A percentile compares a stretch with the other conserved stretches of the same genome.
Conservation (phyloP, 2,329 filamentous ascomycete species). For the Clarireedia monteithiana region DNA sequence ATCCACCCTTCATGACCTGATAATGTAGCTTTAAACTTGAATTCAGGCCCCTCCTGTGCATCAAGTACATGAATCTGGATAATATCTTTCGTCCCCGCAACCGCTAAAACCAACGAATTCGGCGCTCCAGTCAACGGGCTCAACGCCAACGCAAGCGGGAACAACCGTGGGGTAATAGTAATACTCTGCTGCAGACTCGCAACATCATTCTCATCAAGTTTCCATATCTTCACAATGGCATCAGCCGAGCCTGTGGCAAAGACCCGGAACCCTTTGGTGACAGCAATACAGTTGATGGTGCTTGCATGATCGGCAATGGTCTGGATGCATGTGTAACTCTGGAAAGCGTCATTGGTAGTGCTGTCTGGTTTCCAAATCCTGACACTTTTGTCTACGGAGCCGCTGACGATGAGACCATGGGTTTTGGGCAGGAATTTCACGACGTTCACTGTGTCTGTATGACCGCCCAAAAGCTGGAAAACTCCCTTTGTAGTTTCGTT, state of each 20-base stretch:
- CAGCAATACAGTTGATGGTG: slow-evolving; percentile 63
- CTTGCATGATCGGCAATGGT: slow-evolving; percentile 56
- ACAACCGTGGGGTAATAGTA: slow-evolving; percentile 66
- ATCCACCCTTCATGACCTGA: slow-evolving; percentile 94
- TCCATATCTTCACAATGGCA: slow-evolving; percentile 65
- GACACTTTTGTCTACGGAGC: slow-evolving; percentile 72
- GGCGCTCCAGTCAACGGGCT: slow-evolving; percentile 44
- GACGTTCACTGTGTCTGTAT: slow-evolving; percentile 73
- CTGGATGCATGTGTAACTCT: slow-evolving; percentile 36
- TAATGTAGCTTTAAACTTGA: slow-evolving; percentile 68
- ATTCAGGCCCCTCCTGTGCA: slow-evolving; percentile 37
- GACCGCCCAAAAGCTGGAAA: slow-evolving; percentile 60
- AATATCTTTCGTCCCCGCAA: slow-evolving; percentile 75
- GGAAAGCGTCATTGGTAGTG: slow-evolving; percentile 19
- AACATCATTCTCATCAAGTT: slow-evolving; percentile 38
- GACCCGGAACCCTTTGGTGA: slow-evolving; percentile 29
- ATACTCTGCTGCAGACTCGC: slow-evolving; percentile 61
- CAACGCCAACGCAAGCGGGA: slow-evolving; percentile 72
- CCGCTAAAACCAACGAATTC: slow-evolving; percentile 60
- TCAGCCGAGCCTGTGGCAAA: slow-evolving; percentile 78
- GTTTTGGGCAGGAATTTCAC: slow-evolving; percentile 63
- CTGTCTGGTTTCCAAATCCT: slow-evolving; percentile 57
- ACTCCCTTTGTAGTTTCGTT: slow-evolving; percentile 44
- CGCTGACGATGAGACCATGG: slow-evolving; percentile 62
- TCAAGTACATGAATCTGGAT: slow-evolving; percentile 71